A percentile compares a stretch with the other conserved stretches of the same genome.
These are phyloP conservation scores for Microbotryum saponariae DNA, from an alignment of 1,284 basidiomycete species.

Conservation along the genomic window DNA sequence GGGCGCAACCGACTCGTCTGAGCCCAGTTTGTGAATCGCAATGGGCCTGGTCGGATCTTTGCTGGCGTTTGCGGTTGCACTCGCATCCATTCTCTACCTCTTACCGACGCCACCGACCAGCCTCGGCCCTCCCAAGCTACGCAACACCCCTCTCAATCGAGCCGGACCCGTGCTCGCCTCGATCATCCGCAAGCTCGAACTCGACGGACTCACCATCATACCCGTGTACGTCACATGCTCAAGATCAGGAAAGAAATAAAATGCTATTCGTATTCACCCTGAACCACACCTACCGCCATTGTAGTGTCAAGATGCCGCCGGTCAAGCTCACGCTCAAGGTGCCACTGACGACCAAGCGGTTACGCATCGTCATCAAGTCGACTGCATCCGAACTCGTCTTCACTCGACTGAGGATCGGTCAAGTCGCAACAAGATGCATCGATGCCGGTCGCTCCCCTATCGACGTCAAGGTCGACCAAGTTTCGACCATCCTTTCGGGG, in stretches of 20 bases:
- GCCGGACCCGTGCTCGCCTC: constrained; percentile 15
- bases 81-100: neutral
- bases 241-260: neutral
- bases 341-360: neutral
- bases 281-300: no score
- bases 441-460: constrained; percentile 12
- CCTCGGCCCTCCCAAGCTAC: neutral
- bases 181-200: constrained; percentile 4
- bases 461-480: neutral
- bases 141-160: neutral
- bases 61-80: no score
- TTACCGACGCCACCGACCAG: neutral
- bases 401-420: constrained; percentile 1
- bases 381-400: constrained; percentile 18
- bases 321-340: constrained; percentile 3
- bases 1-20: no score
- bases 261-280: neutral
- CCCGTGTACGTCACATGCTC: constrained; percentile 10
- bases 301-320: constrained; percentile 16
- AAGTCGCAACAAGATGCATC: neutral
- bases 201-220: constrained; percentile 20
- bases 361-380: constrained; percentile 8
- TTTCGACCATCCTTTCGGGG: constrained; percentile 8
- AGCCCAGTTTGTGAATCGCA: no score
- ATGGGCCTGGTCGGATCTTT: no score